These are phyloP conservation scores for Spathaspora boniae DNA, from an alignment of 805 yeast species.

Conservation along the genomic window DNA sequence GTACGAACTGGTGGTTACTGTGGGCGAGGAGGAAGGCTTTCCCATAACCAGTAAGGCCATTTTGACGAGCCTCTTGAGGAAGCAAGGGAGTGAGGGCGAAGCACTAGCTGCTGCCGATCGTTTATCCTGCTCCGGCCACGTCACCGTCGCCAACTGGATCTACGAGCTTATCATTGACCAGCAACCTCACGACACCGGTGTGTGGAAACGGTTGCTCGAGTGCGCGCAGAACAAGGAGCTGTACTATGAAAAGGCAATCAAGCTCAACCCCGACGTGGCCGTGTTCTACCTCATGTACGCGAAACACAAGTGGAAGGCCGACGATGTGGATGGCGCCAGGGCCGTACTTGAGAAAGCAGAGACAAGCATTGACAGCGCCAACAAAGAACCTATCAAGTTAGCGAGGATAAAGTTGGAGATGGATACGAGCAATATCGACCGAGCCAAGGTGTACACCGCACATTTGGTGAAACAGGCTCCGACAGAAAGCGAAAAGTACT, in stretches of 20 bases:
- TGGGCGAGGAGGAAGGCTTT: conserved; percentile 47
- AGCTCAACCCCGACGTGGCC: conserved; percentile 45
- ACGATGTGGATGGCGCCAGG: conserved; percentile 51
- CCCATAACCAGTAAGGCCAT: conserved; percentile 52
- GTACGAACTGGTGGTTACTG: no score
- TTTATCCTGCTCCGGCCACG: conserved; percentile 18
- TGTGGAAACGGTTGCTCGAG: conserved; percentile 53
- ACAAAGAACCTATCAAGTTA: conserved; percentile 55
- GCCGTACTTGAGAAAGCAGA: conserved; percentile 49
- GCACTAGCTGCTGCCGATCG: conserved; percentile 29
- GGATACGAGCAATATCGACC: conserved; percentile 35
- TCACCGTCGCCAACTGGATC: conserved; percentile 44
- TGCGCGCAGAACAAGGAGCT: conserved; percentile 22
- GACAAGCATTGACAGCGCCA: conserved; percentile 35
- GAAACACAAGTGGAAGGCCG: conserved; percentile 57
- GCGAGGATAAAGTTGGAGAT: conserved; percentile 68
- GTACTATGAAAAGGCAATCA: conserved; percentile 53
- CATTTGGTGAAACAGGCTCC: conserved; percentile 15
- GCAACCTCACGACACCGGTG: conserved; percentile 42
- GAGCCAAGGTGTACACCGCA: conserved; percentile 34
- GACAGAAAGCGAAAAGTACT: conserved; percentile 43
- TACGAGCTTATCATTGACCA: conserved; percentile 43
- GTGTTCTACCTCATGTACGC: conserved; percentile 67
- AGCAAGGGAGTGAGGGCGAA: conserved; percentile 16
- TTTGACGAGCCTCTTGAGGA: conserved; percentile 37